phyloP scores from a whole-genome alignment of 2,329 filamentous ascomycete genomes.

The Byssoonygena ceratinophila region DNA sequence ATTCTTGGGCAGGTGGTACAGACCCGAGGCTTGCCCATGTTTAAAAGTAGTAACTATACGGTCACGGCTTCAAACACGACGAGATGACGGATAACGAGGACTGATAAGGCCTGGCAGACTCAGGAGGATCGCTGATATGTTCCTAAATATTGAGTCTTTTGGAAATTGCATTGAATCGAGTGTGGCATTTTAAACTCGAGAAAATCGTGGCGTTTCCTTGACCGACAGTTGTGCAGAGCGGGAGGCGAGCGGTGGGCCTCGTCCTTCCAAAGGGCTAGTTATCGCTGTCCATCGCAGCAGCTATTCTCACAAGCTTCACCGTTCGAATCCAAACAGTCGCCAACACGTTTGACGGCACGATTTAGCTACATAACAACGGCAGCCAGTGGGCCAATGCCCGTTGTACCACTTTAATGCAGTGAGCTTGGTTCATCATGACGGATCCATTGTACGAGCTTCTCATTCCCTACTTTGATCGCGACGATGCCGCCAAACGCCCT shows the following conservation, averaged over 20 bases:
- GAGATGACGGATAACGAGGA: neutral
- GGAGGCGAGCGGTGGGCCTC: neutral
- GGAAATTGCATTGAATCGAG: neutral
- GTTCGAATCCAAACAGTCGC: neutral
- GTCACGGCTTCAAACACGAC: conserved; percentile 1
- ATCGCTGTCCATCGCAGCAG: neutral
- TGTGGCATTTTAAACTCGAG: neutral
- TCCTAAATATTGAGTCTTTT: neutral
- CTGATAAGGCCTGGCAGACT: neutral
- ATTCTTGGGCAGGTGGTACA: conserved; percentile 17
- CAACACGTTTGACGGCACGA: neutral
- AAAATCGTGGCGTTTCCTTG: conserved; percentile 1
- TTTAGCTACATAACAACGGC: neutral
- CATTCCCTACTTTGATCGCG: conserved; percentile 47
- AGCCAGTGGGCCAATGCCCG: neutral
- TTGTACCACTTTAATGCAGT: neutral
- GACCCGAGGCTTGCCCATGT: conserved; percentile 53
- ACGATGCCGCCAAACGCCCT: conserved; percentile 27
- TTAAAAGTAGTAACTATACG: no score
- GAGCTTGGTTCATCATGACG: conserved; percentile 41
- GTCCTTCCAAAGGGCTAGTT: neutral
- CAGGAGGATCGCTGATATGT: neutral
- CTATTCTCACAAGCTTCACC: neutral
- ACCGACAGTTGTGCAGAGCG: neutral
- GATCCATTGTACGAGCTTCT: conserved; percentile 69